Base-by-base conservation (phyloP, 2,329 filamentous ascomycete species). In the Colletotrichum musae region DNA sequence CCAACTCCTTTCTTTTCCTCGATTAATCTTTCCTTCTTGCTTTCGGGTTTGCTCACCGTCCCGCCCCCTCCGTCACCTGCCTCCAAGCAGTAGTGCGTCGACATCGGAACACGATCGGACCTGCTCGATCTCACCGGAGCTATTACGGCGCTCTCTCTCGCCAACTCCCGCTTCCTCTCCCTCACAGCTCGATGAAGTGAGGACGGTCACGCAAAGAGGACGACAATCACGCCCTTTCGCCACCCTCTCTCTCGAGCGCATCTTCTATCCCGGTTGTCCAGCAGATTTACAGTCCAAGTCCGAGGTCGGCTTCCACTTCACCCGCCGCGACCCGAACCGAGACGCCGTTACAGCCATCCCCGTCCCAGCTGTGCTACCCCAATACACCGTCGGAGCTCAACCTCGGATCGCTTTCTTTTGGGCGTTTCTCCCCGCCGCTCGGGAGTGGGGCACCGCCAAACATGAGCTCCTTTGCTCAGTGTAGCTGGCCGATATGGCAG, bases 401-500 rank as follows among this genome's bases (percentile, higher is more conserved):
- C 64, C 32, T 32, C 36, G 58, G 64, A 63, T 58, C 54, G 28
- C 48, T 58, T 57, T 59, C 64, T 70, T 63, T 70, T 70, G n/a
- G 41, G 39, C 36, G 58, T 45, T 51, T 61, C 50, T 62, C 62
- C 67, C 65, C 70, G 61, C 58, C 61, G 64, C 52, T 45, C 47
- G 57, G 62, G 59, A 70, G 61, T 66, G 57, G 67, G 62, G 57
- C 58, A 58, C 70, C 68, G 64, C 70, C 70, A 75, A 79, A 73
- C 72, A 84, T 85, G 82, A 81, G 82, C 68, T 58, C 39, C 74
- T 86, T 88, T 78, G 86, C 85, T 76, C 84, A 83, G 70, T 89
- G 88, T 77, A 78, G 82, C 58, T 86, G 84, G 87, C 87, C 87
- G 59, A 80, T 89, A 78, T 92, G 90, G 90, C 83, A 81, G 71